Percentiles rank a stretch among this genome's conserved stretches.
Evolutionary conservation across 169 alveolate genomes (phyloP).

Genomic region (Miamiensis avidus): DNA sequence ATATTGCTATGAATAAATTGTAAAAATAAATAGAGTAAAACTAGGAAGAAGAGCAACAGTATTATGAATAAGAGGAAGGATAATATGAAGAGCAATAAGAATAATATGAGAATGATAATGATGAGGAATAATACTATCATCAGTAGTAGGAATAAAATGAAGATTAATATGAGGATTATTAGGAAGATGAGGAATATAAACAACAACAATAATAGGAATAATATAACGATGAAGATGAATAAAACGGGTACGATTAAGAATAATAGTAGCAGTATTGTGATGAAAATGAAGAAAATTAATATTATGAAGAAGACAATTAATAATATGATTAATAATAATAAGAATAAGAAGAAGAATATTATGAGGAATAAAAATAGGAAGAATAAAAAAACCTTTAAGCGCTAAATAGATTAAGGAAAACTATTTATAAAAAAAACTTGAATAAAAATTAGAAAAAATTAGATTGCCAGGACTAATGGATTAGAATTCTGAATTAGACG

Average conservation of each 20-base stretch:
- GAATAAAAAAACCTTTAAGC: constrained; percentile 1
- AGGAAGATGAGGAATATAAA: not conserved
- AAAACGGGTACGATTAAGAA: not conserved
- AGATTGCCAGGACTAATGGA: not conserved
- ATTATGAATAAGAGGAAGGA: not conserved
- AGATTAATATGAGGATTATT: constrained; percentile 1
- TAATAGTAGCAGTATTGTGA: not conserved
- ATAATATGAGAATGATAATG: not conserved
- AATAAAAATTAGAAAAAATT: not conserved
- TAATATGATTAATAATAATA: not conserved
- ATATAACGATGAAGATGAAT: not conserved
- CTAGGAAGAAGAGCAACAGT: not conserved
- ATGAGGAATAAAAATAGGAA: not conserved
- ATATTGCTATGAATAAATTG: too few relatives aligned
- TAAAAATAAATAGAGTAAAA: not conserved
- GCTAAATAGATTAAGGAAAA: not conserved
- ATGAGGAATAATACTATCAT: not conserved
- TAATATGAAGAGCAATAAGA: not conserved
- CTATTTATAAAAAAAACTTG: not conserved
- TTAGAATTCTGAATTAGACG: constrained; percentile 5
- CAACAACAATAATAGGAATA: not conserved
- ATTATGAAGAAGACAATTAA: not conserved
- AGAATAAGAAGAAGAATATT: not conserved
- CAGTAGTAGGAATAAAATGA: not conserved
- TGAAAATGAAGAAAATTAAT: not conserved